Conservation (phyloP, 768 basidiomycete genomes). For the Atractiella rhizophila region DNA sequence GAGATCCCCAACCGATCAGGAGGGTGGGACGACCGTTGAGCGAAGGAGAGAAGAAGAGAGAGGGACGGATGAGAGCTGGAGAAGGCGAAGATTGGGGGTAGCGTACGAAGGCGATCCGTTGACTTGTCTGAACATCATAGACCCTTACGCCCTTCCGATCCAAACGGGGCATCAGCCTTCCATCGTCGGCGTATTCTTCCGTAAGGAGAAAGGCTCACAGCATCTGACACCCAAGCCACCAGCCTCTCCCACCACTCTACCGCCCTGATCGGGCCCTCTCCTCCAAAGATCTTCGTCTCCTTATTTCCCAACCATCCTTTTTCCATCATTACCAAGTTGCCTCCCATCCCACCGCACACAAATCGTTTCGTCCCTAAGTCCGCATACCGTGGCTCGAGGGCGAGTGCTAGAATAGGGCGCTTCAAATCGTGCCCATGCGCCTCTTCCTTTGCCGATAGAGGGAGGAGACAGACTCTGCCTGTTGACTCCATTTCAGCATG, state of each 20-base stretch:
- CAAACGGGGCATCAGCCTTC: neutral
- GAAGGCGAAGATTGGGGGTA: neutral
- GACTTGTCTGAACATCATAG: neutral
- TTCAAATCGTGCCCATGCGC: conserved; percentile 70
- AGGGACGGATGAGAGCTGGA: neutral
- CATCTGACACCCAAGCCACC: conserved; percentile 90
- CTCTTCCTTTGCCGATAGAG: conserved; percentile 42
- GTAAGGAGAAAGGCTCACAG: conserved; percentile 31
- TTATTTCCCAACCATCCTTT: conserved; percentile 94
- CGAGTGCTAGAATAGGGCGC: conserved; percentile 67
- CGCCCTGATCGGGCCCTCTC: conserved; percentile 83
- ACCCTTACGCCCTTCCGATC: neutral
- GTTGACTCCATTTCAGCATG: neutral
- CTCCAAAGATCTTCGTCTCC: conserved; percentile 36
- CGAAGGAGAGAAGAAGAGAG: neutral
- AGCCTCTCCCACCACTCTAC: conserved; percentile 59
- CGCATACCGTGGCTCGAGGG: conserved; percentile 72
- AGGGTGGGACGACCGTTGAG: conserved; percentile 20
- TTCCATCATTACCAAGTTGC: conserved; percentile 60
- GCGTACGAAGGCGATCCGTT: too few relatives aligned
- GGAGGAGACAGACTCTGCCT: conserved; percentile 81
- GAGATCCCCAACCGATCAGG: conserved; percentile 78
- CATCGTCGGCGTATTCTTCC: too few relatives aligned
- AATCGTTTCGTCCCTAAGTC: conserved; percentile 51
- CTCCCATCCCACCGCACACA: conserved; percentile 77